Evolutionary conservation across 2,329 filamentous ascomycete genomes (phyloP).

Genomic region (Fusarium nurragi): DNA sequence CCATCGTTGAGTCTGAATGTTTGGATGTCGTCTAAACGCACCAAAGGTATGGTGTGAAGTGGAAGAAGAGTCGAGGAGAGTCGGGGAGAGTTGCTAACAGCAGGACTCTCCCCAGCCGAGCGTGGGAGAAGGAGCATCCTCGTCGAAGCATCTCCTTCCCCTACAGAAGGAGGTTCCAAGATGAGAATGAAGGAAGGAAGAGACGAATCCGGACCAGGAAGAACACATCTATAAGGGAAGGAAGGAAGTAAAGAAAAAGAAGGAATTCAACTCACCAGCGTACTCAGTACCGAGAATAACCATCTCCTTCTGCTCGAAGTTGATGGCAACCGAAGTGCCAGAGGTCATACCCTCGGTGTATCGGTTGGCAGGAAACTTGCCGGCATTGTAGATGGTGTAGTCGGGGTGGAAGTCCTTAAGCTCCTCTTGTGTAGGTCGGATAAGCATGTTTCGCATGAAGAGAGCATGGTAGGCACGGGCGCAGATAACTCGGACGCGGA

Average conservation of each 20-base stretch:
- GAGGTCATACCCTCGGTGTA: conserved; percentile 99
- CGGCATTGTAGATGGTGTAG: conserved; percentile 99
- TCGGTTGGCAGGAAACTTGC: conserved; percentile 97
- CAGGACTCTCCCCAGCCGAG: too few relatives aligned
- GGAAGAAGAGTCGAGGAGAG: too few relatives aligned
- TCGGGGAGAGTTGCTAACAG: too few relatives aligned
- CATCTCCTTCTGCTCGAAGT: conserved; percentile 99
- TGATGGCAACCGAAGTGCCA: conserved; percentile 96
- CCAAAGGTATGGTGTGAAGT: too few relatives aligned
- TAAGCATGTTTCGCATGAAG: conserved; percentile 99
- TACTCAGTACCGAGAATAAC: conserved; percentile 99
- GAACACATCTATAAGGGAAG: background rate
- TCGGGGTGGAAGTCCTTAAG: conserved; percentile 98
- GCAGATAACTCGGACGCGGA: conserved; percentile 97
- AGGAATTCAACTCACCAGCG: conserved; percentile 75
- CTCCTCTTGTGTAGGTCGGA: conserved; percentile 89
- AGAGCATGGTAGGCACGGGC: conserved; percentile 98
- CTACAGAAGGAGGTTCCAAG: too few relatives aligned
- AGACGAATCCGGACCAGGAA: too few relatives aligned
- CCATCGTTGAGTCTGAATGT: too few relatives aligned
- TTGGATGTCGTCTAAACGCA: too few relatives aligned
- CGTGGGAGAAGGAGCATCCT: too few relatives aligned
- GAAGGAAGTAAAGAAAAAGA: background rate
- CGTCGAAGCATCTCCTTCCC: too few relatives aligned
- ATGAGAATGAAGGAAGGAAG: too few relatives aligned